Evolutionary conservation across 805 yeast genomes (phyloP), one percentile per base, ranked within the genome.

Genomic region (Yarrowia sp.): DNA sequence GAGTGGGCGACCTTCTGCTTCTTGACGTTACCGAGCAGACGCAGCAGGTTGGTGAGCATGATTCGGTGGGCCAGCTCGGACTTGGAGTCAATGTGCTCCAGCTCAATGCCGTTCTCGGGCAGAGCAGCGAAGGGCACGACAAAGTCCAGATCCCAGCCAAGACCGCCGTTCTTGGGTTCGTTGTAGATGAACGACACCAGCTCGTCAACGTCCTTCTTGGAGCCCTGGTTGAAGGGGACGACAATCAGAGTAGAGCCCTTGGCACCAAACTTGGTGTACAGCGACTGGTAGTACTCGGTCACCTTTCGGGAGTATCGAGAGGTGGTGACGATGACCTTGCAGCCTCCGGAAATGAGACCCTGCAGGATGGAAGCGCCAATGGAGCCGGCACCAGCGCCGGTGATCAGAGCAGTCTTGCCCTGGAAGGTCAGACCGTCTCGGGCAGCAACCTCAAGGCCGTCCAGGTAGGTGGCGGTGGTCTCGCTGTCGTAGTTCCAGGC

Each of bases 371-470:
- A 97, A 65, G 97, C 97, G 79, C 98, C 99, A 72, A 94, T 94
- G 58, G 99, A 94, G 62, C 98, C 99, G 53, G 90, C 92, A 81
- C 99, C 99, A 58, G 98, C 98, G 81, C 99, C 99, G 53, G 99
- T 94, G 67, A 94, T 81, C 71, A 94, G 83, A 59, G 92, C 97
- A 68, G 86, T 85, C 77, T 91, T 94, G 74, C 85, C 90, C 74
- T 86, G 85, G 80, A 86, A 94, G 38, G 97, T 83, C 63, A 91
- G 82, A 79, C 99, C 99, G 70, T 92, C 94, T 66, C 90, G 84
- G 33, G 99, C 97, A 74, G 96, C 97, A 65, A 82, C 81, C 78
- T 94, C 98, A 72, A 94, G 84, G 63, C 94, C 96, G 73, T 90
- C 92, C 74, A 94, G 83, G 78, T 87, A 94, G 42, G 79, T 71